phyloP scores from a whole-genome alignment of 1,139 yeast species.

The Yamadazyma membranifaciens region DNA sequence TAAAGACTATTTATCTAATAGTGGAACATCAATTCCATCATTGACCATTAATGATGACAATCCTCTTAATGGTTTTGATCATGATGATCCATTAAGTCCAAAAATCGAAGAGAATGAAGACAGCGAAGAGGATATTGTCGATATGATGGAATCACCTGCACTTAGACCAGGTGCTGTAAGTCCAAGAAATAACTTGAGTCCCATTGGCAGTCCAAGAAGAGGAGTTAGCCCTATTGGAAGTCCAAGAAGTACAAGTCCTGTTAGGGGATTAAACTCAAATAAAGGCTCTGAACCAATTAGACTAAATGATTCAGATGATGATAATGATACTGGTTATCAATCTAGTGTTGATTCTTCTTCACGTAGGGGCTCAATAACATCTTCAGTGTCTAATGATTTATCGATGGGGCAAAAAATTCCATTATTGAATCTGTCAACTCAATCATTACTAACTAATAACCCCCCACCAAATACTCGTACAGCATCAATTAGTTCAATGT shows the following conservation, averaged over 20 bases:
- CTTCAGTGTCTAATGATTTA: slow-evolving; percentile 21
- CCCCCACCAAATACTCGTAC: slow-evolving; percentile 14
- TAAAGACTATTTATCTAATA: too few relatives aligned
- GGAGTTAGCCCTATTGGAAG: slow-evolving; percentile 10
- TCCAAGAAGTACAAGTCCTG: slow-evolving; percentile 4
- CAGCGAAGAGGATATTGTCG: slow-evolving; percentile 20
- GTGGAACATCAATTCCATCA: slow-evolving; percentile 2
- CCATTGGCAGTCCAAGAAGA: slow-evolving; percentile 10
- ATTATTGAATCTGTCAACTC: slow-evolving; percentile 29
- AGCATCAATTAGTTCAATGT: slow-evolving; percentile 28
- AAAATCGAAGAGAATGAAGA: slow-evolving; percentile 9
- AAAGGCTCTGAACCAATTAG: not conserved
- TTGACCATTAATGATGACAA: slow-evolving; percentile 2
- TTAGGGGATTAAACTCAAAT: not conserved
- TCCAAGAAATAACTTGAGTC: slow-evolving; percentile 14
- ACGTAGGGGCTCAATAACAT: slow-evolving; percentile 24
- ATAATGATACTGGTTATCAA: slow-evolving; percentile 9
- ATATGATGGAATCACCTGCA: slow-evolving; percentile 15
- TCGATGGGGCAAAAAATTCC: slow-evolving; percentile 43
- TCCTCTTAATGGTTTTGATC: not conserved
- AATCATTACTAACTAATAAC: slow-evolving; percentile 21
- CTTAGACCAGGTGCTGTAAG: slow-evolving; percentile 16
- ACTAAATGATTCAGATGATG: slow-evolving; percentile 1
- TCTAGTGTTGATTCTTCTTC: slow-evolving; percentile 15
- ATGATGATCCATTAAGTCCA: slow-evolving; percentile 7